A percentile compares a stretch with the other conserved stretches of the same genome.
Evolutionary conservation across 305 asterid species (phyloP).

Genomic region (Fraxinus floribunda): DNA sequence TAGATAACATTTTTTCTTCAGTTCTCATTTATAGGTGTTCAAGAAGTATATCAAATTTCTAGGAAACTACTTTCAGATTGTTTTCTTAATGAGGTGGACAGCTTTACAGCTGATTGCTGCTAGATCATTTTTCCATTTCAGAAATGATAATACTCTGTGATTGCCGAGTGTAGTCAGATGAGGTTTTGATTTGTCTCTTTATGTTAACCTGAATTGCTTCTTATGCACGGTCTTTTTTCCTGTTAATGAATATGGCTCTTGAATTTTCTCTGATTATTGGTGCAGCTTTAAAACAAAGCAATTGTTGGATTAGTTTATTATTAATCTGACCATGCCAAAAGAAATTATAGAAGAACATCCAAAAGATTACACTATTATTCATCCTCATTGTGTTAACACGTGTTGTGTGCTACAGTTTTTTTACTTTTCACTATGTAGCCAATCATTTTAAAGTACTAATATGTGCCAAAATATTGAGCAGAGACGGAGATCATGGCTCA

Average conservation of each 20-base stretch:
- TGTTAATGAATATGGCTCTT: not conserved
- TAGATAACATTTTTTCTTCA: not conserved
- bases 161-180: not conserved
- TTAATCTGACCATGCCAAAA: not conserved
- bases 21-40: not conserved
- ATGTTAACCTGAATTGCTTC: not conserved
- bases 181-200: not conserved
- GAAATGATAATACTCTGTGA: not conserved
- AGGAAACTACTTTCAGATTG: not conserved
- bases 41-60: not conserved
- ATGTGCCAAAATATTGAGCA: not conserved
- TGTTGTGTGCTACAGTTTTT: not conserved
- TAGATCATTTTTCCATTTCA: not conserved
- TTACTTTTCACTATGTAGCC: not conserved
- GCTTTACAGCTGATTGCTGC: not conserved
- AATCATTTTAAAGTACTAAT: not conserved
- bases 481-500: not conserved
- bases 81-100: not conserved
- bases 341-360: not conserved
- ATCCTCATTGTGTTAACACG: not conserved
- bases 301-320: not conserved
- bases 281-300: not conserved
- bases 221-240: not conserved
- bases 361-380: not conserved
- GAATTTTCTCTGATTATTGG: not conserved